A percentile compares a stretch with the other conserved stretches of the same genome.
Conservation (phyloP, 2,329 filamentous ascomycete species). For the Ceratocystis ficicola region DNA sequence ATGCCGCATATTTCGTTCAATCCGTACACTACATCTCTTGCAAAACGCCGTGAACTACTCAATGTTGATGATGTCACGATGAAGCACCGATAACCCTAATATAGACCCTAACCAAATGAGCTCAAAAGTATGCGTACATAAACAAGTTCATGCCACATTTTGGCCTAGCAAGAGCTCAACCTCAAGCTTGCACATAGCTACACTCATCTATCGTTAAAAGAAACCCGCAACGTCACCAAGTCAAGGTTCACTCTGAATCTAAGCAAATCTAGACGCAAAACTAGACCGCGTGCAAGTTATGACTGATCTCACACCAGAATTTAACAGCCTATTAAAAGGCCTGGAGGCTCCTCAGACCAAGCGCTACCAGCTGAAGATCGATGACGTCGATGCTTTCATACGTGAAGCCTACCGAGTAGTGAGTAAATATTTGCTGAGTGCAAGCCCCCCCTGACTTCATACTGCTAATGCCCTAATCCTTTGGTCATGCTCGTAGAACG, state of each 20-base stretch:
- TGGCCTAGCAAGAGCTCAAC: not conserved
- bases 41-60: not conserved
- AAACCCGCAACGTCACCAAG: not conserved
- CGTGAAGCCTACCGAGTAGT: slow-evolving; percentile 93
- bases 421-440: slow-evolving; percentile 28
- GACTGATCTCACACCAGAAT: slow-evolving; percentile 53
- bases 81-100: not conserved
- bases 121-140: not conserved
- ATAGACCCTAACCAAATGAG: not conserved
- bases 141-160: slow-evolving; percentile 7
- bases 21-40: not conserved
- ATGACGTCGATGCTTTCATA: slow-evolving; percentile 69
- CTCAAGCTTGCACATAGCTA: not conserved
- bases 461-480: not conserved
- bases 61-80: slow-evolving; percentile 5
- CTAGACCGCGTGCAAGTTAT: slow-evolving; percentile 28
- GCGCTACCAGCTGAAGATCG: slow-evolving; percentile 32
- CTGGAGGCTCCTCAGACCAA: slow-evolving; percentile 42
- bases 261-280: not conserved
- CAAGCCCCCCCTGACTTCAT: not conserved
- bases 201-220: not conserved
- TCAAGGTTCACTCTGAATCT: not conserved
- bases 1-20: no score
- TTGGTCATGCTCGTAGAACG: slow-evolving; percentile 46
- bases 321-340: slow-evolving; percentile 55